Base-by-base conservation (phyloP, 768 basidiomycete species). In the Lentinus tigrinus region DNA sequence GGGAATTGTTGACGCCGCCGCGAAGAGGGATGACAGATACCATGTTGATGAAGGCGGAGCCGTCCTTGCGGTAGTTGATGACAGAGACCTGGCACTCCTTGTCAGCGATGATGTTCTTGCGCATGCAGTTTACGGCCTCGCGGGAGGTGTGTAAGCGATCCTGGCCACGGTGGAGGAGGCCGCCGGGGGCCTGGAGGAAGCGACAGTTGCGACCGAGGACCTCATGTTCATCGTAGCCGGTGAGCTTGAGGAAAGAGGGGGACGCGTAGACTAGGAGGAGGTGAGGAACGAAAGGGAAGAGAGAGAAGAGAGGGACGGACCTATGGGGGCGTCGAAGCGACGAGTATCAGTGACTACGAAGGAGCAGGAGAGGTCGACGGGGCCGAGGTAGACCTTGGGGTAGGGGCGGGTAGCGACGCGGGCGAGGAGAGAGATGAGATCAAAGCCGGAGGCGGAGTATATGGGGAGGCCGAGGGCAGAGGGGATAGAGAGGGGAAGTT, bases 391-490 rank as follows among this genome's bases (percentile, higher is more conserved):
- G 42, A 98, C 81, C 57, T 77, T 83, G 1, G 93, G 92, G 65
- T 88, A 81, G 0, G 85, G 84, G 6, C 95, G 82, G 16, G 78
- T 81, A 6, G 82, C 86, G 8, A 98, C 88, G 8, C 92, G 81
- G 10, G 89, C 80, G 26, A 98, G 80, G 43, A 97, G 79, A 27
- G 88, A 84, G 46, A 98, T 76, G 48, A 95, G 78, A 70, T 98
- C 96, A 63, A 97, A 97, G 2, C 96, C 97, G 0, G 92, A 89
- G 1, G 86, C 77, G 2, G 93, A 95, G 74, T 99, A 99, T 2
- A 98, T 78, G 2, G 88, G 85, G 26, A 82, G 72, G 28, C 72
- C 67, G 26, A 66, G 55, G 34, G 66, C 54, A 8, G 72, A 65
- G 8, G 68, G 67, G 17, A 69, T 37, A 39, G 60, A 62, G 52